Percentiles rank a stretch among this genome's conserved stretches.
Evolutionary conservation across 1,284 basidiomycete genomes (phyloP).

Genomic region (Ustilago hordei): DNA sequence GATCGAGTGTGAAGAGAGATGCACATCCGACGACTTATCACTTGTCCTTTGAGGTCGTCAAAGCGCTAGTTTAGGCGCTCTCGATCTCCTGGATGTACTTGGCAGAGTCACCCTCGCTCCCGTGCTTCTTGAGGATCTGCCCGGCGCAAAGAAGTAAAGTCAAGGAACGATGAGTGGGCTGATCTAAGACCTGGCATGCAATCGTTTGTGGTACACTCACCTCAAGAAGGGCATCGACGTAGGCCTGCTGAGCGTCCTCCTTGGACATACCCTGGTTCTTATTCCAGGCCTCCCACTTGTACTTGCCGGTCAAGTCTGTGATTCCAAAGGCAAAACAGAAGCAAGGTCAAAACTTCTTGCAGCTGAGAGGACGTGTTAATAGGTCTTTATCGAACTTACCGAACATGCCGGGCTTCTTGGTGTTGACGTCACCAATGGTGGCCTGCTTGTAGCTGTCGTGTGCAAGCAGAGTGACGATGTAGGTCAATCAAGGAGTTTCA

Average conservation of each 20-base stretch:
- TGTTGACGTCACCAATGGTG: constrained; percentile 66
- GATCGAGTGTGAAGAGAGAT: background rate
- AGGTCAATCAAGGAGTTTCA: background rate
- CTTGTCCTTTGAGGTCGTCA: background rate
- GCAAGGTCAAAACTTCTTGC: background rate
- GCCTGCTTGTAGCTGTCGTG: constrained; percentile 67
- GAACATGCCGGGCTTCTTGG: constrained; percentile 66
- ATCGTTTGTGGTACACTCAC: constrained; percentile 27
- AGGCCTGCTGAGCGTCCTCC: constrained; percentile 63
- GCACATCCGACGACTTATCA: background rate
- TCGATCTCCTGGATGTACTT: constrained; percentile 60
- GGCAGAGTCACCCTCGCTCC: constrained; percentile 56
- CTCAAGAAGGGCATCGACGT: constrained; percentile 58
- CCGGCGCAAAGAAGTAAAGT: background rate
- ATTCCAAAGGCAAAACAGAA: background rate
- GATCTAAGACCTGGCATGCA: background rate
- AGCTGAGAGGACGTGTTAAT: background rate
- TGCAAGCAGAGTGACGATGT: background rate
- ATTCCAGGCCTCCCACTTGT: constrained; percentile 69
- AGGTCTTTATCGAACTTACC: constrained; percentile 39
- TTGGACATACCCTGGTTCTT: constrained; percentile 59
- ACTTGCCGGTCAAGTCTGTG: constrained; percentile 65
- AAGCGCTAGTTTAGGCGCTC: constrained; percentile 37
- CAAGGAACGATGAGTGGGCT: background rate
- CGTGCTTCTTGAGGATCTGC: constrained; percentile 61